Conservation (phyloP, 805 yeast genomes). For the Komagataella populi region DNA sequence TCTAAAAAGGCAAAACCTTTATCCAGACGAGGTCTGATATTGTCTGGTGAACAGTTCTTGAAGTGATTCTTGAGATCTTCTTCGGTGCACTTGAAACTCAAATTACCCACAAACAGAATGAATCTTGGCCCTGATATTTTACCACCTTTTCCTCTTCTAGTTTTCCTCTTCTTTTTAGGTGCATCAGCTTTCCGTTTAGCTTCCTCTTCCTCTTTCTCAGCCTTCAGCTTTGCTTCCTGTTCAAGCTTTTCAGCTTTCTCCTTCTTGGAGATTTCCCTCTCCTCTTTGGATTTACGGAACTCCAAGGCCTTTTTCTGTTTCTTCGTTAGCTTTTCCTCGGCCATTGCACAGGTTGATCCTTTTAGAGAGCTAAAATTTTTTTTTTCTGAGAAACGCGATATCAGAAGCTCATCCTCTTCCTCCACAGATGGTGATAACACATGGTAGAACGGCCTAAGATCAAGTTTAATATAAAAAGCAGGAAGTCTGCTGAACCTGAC, state of each 20-base stretch:
- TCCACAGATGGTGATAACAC: background rate
- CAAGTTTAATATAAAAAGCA: slow-evolving; percentile 9
- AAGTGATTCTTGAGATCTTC: slow-evolving; percentile 60
- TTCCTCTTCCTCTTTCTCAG: slow-evolving; percentile 8
- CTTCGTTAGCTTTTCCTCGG: slow-evolving; percentile 37
- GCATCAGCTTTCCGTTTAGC: slow-evolving; percentile 7
- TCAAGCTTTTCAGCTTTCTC: slow-evolving; percentile 17
- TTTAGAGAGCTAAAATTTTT: slow-evolving; percentile 1
- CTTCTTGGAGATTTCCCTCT: slow-evolving; percentile 15
- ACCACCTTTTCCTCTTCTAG: slow-evolving; percentile 68
- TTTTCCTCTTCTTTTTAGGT: slow-evolving; percentile 48
- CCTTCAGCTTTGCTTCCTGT: slow-evolving; percentile 11
- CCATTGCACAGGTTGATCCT: slow-evolving; percentile 6
- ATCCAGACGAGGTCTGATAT: slow-evolving; percentile 64
- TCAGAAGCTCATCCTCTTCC: background rate
- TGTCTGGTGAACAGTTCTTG: slow-evolving; percentile 57
- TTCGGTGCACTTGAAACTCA: slow-evolving; percentile 60
- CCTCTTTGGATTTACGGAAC: slow-evolving; percentile 25
- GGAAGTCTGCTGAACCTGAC: background rate
- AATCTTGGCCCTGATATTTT: slow-evolving; percentile 56
- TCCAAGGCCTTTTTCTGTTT: slow-evolving; percentile 52
- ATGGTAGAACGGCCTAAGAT: slow-evolving; percentile 8
- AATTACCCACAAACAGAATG: slow-evolving; percentile 79
- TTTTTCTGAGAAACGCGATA: slow-evolving; percentile 1
- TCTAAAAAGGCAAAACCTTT: slow-evolving; percentile 91